Base-by-base conservation (phyloP, 1,284 basidiomycete genomes). In the Leccinum glutinopallens region DNA sequence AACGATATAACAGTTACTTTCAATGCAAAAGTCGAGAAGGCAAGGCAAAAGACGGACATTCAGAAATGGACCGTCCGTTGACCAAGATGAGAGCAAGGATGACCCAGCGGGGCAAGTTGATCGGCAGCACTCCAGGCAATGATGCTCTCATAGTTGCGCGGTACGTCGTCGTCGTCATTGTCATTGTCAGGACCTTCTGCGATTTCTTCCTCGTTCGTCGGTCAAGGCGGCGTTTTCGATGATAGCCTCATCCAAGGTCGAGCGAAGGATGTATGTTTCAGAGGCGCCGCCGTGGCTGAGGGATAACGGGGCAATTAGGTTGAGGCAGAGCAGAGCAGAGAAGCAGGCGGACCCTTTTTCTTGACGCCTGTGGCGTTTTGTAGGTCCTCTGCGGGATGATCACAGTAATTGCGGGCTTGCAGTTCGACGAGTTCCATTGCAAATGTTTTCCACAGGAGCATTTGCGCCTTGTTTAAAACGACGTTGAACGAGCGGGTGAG, bases 351-450 rank as follows among this genome's bases (percentile, higher is more conserved):
- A 81, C 83, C 78, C 73, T 78, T 83, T 72, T 82, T 25, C 77
- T 85, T 89, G n/a, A 85, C 74, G 0, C 84, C 85, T 1, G 84
- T 84, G 8, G 82, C 80, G 41, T 78, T 80, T 51, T 81, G 80
- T 0, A 82, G 77, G 32, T 82, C 83, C 7, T 84, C 84, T 32
- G 77, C 74, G 33, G 77, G 75, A 54, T 80, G 77, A 15, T 85
- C 29, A 29, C 29, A 3, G 29, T 29, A 85, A 1, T 85, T 84
- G 39, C 88, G 85, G 0, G 87, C 81, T 55, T 84, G 84, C 17
- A 93, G 81, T 73, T 93, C 90, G 19, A 88, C 85, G 13, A 93
- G 81, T 68, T 92, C 88, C 84, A 92, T 86, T 4, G 87, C 90
- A 70, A 93, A 91, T 0, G 83, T 86, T 32, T 80, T 80, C 32